Evolutionary conservation across 2,329 filamentous ascomycete species (phyloP), one percentile per base, ranked within the genome.

Genomic region (Coniella vitis): DNA sequence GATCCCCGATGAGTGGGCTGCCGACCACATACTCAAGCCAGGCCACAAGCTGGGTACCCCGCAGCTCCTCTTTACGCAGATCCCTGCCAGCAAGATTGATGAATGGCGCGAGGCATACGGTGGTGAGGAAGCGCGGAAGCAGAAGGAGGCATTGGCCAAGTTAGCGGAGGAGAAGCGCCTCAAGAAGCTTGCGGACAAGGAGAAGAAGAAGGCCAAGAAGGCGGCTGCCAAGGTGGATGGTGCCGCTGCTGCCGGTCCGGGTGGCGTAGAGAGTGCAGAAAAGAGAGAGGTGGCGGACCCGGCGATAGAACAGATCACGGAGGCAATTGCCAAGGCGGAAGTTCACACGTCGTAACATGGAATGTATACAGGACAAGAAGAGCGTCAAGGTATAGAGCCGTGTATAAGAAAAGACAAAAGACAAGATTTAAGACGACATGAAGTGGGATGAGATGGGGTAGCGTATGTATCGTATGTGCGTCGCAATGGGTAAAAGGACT

Each of bases 41-140:
- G 86, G 85, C 49, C 89, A 95, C 70, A 84, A 83, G 63, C 85
- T 96, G 55, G 87, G 88, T 57, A 84, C 85, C 62, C 81, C 90
- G 0, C 78, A 81, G 55, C 84, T 89, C 37, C 74, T 95, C 29
- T 95, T 95, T 69, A 79, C 79, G n/a, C 79, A 78, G 47, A 95
- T 95, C 61, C 86, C 90, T 55, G 75, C 84, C 9, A 83, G 87
- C 65, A 91, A 90, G 71, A 82, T 86, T 40, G 80, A 85, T 45
- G 86, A 91, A 64, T 95, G 90, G 90, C 82, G 85, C 51, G 79
- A 85, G 54, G 76, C 79, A 57, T 95, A 84, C 57, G 81, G 87
- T 55, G 74, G 74, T n/a, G 72, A 74, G 59, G 72, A 75, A 60
- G 72, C 82, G 36, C 84, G 84, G 60, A 85, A 86, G 60, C 83